A percentile compares a stretch with the other conserved stretches of the same genome.
These are phyloP conservation scores for Arctostaphylos glauca DNA, from an alignment of 148 eudicot species.

Conservation along the genomic window DNA sequence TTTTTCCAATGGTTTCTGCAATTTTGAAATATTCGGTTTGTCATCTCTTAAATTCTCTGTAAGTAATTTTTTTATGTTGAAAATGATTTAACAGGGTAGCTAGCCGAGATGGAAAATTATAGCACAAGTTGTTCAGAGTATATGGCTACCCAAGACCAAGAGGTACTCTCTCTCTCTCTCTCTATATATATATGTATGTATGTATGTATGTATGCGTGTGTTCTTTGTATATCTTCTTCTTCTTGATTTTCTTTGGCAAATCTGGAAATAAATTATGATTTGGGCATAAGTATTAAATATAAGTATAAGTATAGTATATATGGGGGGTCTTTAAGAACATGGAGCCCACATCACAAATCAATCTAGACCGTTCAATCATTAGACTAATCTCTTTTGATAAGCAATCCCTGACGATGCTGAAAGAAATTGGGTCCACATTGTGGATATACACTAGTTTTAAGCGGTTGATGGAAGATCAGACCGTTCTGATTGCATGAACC, in stretches of 20 bases:
- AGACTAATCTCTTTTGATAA: background rate
- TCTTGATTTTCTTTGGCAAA: background rate
- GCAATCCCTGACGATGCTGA: conserved; percentile 3
- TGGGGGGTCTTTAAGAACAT: background rate
- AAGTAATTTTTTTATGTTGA: background rate
- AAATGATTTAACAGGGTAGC: conserved; percentile 29
- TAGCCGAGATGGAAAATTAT: conserved; percentile 45
- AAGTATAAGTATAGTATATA: too few relatives aligned
- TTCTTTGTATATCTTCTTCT: background rate
- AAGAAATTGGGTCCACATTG: background rate
- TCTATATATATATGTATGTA: background rate
- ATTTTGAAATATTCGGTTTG: background rate
- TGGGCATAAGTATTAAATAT: background rate
- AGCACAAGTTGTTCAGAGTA: conserved; percentile 31
- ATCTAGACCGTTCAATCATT: conserved; percentile 6
- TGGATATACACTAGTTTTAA: background rate
- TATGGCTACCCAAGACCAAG: conserved; percentile 29
- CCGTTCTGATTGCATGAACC: background rate
- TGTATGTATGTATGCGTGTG: background rate
- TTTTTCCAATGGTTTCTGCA: background rate
- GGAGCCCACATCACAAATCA: conserved; percentile 13
- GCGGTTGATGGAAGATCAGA: background rate
- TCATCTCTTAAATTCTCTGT: background rate
- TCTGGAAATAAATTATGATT: background rate
- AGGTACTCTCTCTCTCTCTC: conserved; percentile 9